These are phyloP conservation scores for Starmera amethionina DNA, from an alignment of 805 yeast species.

Conservation along the genomic window DNA sequence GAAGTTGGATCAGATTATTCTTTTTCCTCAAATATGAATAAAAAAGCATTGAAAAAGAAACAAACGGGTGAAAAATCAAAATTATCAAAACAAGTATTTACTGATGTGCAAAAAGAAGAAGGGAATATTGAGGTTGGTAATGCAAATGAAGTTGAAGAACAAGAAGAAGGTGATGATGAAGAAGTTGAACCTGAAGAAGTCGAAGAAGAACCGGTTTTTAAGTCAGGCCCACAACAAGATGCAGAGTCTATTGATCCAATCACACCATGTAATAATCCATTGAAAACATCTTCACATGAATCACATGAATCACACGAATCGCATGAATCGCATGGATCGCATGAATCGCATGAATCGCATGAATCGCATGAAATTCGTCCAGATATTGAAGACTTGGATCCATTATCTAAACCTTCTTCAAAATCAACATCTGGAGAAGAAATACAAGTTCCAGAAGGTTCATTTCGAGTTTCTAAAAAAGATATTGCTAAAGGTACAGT, in stretches of 20 bases:
- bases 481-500: constrained; percentile 1
- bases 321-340: too few relatives aligned
- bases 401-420: constrained; percentile 4
- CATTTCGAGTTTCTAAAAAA: constrained; percentile 4
- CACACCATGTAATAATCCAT: constrained; percentile 5
- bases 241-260: constrained; percentile 5
- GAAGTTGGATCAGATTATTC: constrained; percentile 1
- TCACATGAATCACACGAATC: too few relatives aligned
- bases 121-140: constrained; percentile 3
- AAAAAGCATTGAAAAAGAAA: constrained; percentile 5
- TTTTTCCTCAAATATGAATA: constrained; percentile 5
- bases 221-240: too few relatives aligned
- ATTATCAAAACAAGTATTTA: constrained; percentile 10
- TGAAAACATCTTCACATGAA: not conserved
- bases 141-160: not conserved
- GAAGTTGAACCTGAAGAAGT: too few relatives aligned
- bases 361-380: constrained; percentile 3
- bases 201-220: too few relatives aligned
- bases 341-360: too few relatives aligned
- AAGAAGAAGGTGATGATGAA: too few relatives aligned
- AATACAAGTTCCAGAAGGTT: constrained; percentile 16
- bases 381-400: constrained; percentile 2
- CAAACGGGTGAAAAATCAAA: constrained; percentile 15
- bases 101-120: constrained; percentile 2
- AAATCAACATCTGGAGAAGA: constrained; percentile 9